phyloP scores from a whole-genome alignment of 2,329 filamentous ascomycete genomes.

The Aspergillus floridensis region DNA sequence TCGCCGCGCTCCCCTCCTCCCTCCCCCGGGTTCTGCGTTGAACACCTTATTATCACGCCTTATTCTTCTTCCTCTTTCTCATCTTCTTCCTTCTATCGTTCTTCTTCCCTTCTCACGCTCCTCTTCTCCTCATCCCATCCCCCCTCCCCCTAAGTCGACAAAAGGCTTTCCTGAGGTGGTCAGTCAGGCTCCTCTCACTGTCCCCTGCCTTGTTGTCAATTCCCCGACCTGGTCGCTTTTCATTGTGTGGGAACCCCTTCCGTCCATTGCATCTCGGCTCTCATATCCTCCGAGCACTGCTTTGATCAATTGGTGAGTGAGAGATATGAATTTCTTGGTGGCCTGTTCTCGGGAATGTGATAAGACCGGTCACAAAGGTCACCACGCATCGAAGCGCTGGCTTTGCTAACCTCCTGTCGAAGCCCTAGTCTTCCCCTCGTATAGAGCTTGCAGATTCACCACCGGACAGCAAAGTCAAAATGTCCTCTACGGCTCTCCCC shows the following conservation, averaged over 20 bases:
- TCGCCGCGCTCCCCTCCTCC: conserved; percentile 2
- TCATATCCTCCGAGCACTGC: not conserved
- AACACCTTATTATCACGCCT: conserved; percentile 6
- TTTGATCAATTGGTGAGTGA: conserved; percentile 9
- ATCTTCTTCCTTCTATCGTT: conserved; percentile 9
- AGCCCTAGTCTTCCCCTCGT: not conserved
- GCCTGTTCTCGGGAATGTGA: too few species aligned
- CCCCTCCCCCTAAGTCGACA: not conserved
- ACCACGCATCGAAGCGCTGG: not conserved
- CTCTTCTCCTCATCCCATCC: conserved; percentile 2
- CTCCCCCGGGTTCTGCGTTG: conserved; percentile 8
- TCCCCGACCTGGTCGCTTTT: conserved; percentile 2
- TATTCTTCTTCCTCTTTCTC: conserved; percentile 14
- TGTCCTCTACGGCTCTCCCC: conserved; percentile 53
- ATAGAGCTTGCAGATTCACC: conserved; percentile 2
- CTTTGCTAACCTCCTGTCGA: not conserved
- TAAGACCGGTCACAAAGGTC: not conserved
- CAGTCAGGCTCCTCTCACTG: conserved; percentile 10
- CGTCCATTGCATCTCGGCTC: conserved; percentile 8
- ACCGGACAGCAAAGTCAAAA: conserved; percentile 18
- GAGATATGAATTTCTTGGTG: not conserved
- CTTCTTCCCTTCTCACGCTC: conserved; percentile 11
- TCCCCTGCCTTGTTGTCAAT: conserved; percentile 10
- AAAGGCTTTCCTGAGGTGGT: conserved; percentile 8
- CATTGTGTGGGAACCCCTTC: conserved; percentile 5